Percentiles rank a stretch among this genome's conserved stretches.
phyloP scores from a whole-genome alignment of 1,139 yeast species.

The Hemisphaericaspora xylofermentans region DNA sequence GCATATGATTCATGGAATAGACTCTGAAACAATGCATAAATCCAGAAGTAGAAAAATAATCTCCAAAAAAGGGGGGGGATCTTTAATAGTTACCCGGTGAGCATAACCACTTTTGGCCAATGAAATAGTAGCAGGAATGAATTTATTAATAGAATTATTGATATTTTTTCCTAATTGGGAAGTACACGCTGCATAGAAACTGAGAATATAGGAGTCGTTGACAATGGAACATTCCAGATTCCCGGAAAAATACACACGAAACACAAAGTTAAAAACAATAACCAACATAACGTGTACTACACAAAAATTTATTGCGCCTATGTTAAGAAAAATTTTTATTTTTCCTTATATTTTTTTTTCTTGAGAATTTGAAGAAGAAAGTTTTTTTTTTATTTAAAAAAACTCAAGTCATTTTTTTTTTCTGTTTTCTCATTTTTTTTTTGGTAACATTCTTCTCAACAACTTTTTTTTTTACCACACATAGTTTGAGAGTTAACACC shows the following conservation, averaged over 20 bases:
- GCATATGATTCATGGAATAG: too few relatives aligned
- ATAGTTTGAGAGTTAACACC: background rate
- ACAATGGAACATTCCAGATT: too few relatives aligned
- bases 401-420: conserved; percentile 2
- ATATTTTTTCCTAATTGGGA: background rate
- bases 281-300: background rate
- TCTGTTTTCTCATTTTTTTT: too few relatives aligned
- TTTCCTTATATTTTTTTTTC: conserved; percentile 3
- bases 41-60: background rate
- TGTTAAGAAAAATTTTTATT: background rate
- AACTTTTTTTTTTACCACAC: background rate
- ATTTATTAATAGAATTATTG: background rate
- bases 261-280: background rate
- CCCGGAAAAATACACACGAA: background rate
- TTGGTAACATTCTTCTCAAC: conserved; percentile 1
- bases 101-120: background rate
- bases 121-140: background rate
- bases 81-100: background rate
- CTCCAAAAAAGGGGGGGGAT: background rate
- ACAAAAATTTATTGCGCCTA: background rate
- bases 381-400: conserved; percentile 3
- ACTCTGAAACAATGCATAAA: too few relatives aligned
- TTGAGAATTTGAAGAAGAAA: background rate
- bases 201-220: background rate
- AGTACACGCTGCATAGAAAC: too few relatives aligned